These are phyloP conservation scores for Hirschfeldia incana DNA, from an alignment of 345 rosid species.

Conservation along the genomic window DNA sequence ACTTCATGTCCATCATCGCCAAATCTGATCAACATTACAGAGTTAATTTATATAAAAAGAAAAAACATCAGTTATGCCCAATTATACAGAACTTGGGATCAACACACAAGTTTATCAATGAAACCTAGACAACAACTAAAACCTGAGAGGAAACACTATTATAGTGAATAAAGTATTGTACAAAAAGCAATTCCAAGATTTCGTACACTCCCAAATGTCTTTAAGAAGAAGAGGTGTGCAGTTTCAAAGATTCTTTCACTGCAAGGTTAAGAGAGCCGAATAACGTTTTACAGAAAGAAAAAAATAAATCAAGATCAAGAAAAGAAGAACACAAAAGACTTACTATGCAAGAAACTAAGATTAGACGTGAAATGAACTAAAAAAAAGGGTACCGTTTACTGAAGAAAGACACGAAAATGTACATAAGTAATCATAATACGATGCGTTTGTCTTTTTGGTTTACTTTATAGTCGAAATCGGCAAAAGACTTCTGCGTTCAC, in stretches of 20 bases:
- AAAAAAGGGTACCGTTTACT: not conserved
- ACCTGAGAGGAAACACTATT: not conserved
- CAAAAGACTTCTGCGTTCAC: slow-evolving; percentile 21
- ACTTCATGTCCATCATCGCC: slow-evolving; percentile 30
- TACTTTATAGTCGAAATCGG: not conserved
- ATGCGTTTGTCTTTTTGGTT: not conserved
- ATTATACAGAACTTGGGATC: not conserved
- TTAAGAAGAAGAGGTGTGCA: not conserved
- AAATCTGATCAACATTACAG: slow-evolving; percentile 31
- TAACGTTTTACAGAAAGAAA: not conserved
- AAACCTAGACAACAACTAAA: not conserved
- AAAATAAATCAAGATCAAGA: not conserved
- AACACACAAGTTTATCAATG: not conserved
- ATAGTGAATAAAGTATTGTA: not conserved
- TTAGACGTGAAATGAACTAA: not conserved
- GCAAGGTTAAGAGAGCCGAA: not conserved
- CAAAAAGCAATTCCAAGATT: not conserved
- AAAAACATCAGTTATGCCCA: not conserved
- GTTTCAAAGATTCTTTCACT: not conserved
- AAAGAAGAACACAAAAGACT: not conserved
- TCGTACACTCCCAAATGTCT: not conserved
- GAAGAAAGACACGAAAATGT: slow-evolving; percentile 1
- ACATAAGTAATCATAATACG: not conserved
- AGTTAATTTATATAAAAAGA: not conserved
- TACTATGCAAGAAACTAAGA: slow-evolving; percentile 1